Conservation (phyloP, 768 basidiomycete species). For the Suillus paluster region DNA sequence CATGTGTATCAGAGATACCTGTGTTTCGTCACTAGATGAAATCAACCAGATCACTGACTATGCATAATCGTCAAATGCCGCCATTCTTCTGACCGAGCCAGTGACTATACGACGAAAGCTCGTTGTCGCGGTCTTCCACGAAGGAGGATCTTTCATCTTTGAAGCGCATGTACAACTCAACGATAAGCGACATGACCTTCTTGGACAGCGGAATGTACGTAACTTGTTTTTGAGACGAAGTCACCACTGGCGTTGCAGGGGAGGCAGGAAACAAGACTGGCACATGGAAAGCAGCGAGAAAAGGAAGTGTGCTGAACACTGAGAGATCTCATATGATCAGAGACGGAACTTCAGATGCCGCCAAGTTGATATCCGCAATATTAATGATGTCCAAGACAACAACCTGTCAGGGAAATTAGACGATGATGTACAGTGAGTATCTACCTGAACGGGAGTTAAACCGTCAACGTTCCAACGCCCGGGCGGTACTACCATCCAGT, state of each 20-base stretch:
- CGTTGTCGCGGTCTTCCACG: no score
- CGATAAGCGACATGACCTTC: constrained; percentile 81
- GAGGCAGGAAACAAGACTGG: constrained; percentile 13
- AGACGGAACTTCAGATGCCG: constrained; percentile 64
- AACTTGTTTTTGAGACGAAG: constrained; percentile 59
- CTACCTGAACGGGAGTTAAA: constrained; percentile 79
- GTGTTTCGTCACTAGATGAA: constrained; percentile 1
- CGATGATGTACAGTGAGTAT: constrained; percentile 12
- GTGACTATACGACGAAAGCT: constrained; percentile 75
- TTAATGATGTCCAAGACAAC: constrained; percentile 74
- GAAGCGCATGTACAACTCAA: constrained; percentile 70
- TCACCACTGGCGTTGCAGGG: constrained; percentile 13
- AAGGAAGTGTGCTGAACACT: constrained; percentile 86
- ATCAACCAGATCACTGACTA: not conserved
- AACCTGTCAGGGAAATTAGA: constrained; percentile 47
- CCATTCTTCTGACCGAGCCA: constrained; percentile 59
- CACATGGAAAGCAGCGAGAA: constrained; percentile 73
- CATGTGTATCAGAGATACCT: constrained; percentile 64
- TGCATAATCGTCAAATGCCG: constrained; percentile 53
- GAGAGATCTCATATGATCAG: constrained; percentile 83
- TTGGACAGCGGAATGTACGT: constrained; percentile 92
- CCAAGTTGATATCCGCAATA: constrained; percentile 70
- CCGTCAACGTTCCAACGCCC: constrained; percentile 87
- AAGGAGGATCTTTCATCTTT: constrained; percentile 66
- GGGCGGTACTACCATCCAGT: constrained; percentile 87